Evolutionary conservation across 2,329 filamentous ascomycete species (phyloP).

Genomic region (Cytospora schulzeri): DNA sequence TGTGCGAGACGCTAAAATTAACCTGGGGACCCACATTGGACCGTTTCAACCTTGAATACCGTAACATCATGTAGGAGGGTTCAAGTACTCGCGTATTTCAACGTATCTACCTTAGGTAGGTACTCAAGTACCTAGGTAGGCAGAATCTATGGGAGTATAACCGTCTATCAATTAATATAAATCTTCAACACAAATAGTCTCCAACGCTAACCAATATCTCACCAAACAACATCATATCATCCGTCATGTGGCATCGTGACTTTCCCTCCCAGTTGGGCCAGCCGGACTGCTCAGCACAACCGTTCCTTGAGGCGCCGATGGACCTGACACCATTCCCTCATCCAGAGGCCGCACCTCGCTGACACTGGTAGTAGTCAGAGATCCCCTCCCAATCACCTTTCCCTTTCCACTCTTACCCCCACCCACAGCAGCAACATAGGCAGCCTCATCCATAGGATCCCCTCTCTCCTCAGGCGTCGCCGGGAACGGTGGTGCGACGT

Average conservation of each 20-base stretch:
- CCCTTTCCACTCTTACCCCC: background rate
- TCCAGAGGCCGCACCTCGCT: background rate
- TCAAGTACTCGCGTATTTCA: no score
- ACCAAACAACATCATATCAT: background rate
- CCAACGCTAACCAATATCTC: background rate
- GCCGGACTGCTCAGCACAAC: background rate
- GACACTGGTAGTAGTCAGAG: constrained; percentile 5
- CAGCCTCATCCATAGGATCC: constrained; percentile 31
- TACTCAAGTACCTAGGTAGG: background rate
- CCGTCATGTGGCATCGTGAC: background rate
- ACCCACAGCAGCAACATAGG: constrained; percentile 31
- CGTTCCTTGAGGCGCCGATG: background rate
- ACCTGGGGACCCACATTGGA: no score
- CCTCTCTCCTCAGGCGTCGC: constrained; percentile 40
- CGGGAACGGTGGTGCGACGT: constrained; percentile 38
- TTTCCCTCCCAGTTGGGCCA: background rate
- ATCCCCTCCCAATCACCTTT: background rate
- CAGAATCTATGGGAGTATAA: no score
- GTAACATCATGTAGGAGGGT: no score
- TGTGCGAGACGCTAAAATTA: no score
- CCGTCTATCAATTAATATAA: no score
- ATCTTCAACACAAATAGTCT: background rate
- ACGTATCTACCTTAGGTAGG: background rate
- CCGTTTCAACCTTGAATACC: no score
- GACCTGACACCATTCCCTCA: background rate